Base-by-base conservation (phyloP, 208 protist species). In the Angomonas ambiguus region DNA sequence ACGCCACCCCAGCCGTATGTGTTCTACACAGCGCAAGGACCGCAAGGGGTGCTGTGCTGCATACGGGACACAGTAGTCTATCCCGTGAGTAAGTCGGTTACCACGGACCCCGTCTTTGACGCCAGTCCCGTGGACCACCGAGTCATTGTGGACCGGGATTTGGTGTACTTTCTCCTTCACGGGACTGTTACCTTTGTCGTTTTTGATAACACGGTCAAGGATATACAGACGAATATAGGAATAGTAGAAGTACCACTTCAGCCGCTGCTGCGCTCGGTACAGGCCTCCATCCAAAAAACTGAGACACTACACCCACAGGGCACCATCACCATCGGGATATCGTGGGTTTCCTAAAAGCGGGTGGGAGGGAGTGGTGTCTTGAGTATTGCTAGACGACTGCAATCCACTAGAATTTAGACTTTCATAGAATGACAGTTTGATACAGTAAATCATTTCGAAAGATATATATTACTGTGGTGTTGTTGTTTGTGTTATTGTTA, bases 11-110 rank as follows among this genome's bases (percentile, higher is more conserved):
- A 89, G 64, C 88, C 88, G 16, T 95, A 93, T 64, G 80, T 95
- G 18, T 95, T 95, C 64, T 93, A 93, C 83, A 93, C 90, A 0
- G 74, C 80, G 8, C 49, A 76, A 1, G 76, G 72, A 0, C 72
- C 80, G 20, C 31, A 69, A 5, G 70, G 66, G 1, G 69, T 64
- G 25, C 41, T 91, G 18, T 79, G 56, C 65, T 85, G 76, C 42
- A 61, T 92, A 32, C 79, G 79, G n/a, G 89, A 95, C 72, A 88
- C 85, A 27, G 82, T 88, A 8, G 83, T 95, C 35, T 77, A 65
- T 1, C 72, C 85, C 0, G 66, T 57, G 16, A 82, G 74, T 31
- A 67, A 69, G 22, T 22, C 71, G 8, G 77, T 80, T 48, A 85
- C 82, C 0, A 76, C 74, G 0, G 71, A 87, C 35, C 76, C 84